Evolutionary conservation across 805 yeast species (phyloP).

Genomic region (Yarrowia divulgata): DNA sequence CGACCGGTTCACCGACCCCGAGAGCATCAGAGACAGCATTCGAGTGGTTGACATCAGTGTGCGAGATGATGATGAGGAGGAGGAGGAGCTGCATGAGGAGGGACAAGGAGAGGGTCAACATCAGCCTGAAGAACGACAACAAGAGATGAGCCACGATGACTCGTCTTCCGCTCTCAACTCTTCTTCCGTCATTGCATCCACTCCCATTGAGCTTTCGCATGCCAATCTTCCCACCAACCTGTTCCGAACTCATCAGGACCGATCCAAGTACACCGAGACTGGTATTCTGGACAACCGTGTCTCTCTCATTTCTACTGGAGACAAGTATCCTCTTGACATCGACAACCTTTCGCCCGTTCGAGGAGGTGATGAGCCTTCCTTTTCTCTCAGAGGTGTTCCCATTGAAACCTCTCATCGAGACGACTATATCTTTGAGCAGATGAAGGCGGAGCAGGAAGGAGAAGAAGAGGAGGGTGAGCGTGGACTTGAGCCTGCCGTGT

Average conservation of each 20-base stretch:
- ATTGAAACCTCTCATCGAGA: constrained; percentile 34
- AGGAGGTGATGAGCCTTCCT: constrained; percentile 9
- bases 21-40: constrained; percentile 25
- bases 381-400: constrained; percentile 21
- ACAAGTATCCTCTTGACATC: constrained; percentile 22
- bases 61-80: not conserved
- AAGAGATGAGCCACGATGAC: not conserved
- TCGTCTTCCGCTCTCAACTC: constrained; percentile 8
- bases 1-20: constrained; percentile 33
- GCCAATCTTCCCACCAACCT: constrained; percentile 8
- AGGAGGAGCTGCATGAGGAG: not conserved
- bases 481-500: not conserved
- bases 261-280: constrained; percentile 12
- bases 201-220: constrained; percentile 22
- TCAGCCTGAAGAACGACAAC: not conserved
- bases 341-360: constrained; percentile 25
- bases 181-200: constrained; percentile 25
- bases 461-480: not conserved
- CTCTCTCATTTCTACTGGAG: constrained; percentile 12
- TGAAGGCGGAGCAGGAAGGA: not conserved
- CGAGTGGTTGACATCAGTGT: constrained; percentile 30
- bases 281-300: constrained; percentile 19
- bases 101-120: not conserved
- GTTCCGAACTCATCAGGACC: constrained; percentile 36
- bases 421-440: constrained; percentile 17